Conservation (phyloP, 768 basidiomycete species). For the Austroboletus eburneus region DNA sequence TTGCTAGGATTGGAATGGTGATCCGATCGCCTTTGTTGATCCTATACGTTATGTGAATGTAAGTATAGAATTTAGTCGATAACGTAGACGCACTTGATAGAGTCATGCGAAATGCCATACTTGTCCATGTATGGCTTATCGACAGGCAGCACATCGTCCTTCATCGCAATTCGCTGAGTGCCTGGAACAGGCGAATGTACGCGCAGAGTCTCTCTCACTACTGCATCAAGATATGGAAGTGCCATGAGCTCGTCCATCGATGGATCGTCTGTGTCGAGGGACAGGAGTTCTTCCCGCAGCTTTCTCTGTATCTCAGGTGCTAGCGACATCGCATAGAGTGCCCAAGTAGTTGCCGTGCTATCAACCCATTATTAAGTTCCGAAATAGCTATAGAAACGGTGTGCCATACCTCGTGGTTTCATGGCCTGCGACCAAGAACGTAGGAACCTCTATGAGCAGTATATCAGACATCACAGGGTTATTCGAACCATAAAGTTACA, state of each 20-base stretch:
- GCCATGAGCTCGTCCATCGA: constrained; percentile 65
- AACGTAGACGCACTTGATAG: constrained; percentile 35
- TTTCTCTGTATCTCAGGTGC: constrained; percentile 46
- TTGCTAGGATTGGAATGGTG: constrained; percentile 46
- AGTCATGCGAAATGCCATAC: constrained; percentile 37
- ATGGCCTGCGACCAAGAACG: background rate
- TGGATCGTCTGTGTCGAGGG: constrained; percentile 51
- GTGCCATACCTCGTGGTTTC: constrained; percentile 53
- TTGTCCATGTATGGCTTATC: constrained; percentile 41
- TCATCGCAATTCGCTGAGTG: constrained; percentile 41
- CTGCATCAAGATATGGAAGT: constrained; percentile 66
- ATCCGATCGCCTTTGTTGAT: constrained; percentile 44
- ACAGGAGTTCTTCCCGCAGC: constrained; percentile 55
- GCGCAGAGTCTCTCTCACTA: constrained; percentile 58
- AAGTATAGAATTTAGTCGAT: too few species aligned
- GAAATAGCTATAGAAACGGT: background rate
- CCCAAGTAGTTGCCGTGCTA: constrained; percentile 50
- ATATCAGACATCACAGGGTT: too few species aligned
- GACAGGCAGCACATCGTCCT: constrained; percentile 53
- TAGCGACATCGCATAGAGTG: constrained; percentile 51
- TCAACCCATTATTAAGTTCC: background rate
- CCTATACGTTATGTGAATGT: too few species aligned
- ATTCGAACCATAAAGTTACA: constrained; percentile 21
- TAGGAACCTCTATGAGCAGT: too few species aligned
- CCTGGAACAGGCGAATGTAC: constrained; percentile 48